A percentile compares a stretch with the other conserved stretches of the same genome.
phyloP scores from a whole-genome alignment of 108 stramenopile species.

The Chaetoceros muelleri region DNA sequence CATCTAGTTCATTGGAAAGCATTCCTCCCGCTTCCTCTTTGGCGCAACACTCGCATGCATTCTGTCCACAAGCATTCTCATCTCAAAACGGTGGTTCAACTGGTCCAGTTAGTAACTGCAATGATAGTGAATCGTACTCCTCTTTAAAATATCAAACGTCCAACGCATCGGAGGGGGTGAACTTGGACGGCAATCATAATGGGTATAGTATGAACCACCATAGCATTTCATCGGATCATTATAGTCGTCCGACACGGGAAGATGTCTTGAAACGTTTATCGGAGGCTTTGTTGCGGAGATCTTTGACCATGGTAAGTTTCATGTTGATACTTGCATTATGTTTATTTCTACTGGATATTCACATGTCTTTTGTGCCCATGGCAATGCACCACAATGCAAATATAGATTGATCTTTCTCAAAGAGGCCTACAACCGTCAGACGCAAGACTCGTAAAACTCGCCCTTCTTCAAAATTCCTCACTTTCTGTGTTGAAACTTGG shows the following conservation, averaged over 20 bases:
- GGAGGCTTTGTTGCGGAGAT: slow-evolving; percentile 46
- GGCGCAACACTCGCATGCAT: no score
- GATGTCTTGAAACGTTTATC: slow-evolving; percentile 40
- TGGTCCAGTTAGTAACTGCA: no score
- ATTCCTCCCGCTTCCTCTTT: no score
- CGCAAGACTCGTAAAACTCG: slow-evolving; percentile 57
- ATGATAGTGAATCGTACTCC: no score
- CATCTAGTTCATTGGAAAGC: no score
- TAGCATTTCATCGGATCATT: no score
- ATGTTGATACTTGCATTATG: neutral
- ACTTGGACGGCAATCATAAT: no score
- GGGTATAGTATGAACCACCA: no score
- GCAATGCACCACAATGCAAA: neutral
- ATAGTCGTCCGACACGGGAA: slow-evolving; percentile 34
- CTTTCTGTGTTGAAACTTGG: slow-evolving; percentile 68
- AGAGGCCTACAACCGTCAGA: slow-evolving; percentile 49
- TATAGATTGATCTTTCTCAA: slow-evolving; percentile 74
- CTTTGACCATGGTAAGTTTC: slow-evolving; percentile 29
- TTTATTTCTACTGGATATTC: neutral
- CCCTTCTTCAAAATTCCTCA: slow-evolving; percentile 59
- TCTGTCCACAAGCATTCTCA: no score
- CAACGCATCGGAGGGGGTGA: no score
- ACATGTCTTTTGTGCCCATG: neutral
- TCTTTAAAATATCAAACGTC: no score
- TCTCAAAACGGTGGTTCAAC: no score